Evolutionary conservation across 116 monocot genomes (phyloP), one percentile per base, ranked within the genome.

Genomic region (Phalaenopsis hybrid): DNA sequence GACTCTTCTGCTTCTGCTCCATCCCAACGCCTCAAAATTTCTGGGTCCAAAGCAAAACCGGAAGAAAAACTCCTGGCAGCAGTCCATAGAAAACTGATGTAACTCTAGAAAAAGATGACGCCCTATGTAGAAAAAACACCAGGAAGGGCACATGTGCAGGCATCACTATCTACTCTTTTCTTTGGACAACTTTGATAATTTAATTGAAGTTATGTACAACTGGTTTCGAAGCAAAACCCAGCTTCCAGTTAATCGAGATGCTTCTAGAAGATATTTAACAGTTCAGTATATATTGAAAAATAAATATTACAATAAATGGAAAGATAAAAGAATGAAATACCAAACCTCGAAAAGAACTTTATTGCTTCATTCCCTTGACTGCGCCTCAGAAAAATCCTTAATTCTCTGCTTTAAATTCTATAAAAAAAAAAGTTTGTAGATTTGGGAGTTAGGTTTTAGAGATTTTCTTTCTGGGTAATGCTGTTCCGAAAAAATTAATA

Each of bases 331-430:
- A 67, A 7, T 28, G 2, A n/a, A 67, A 6, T 10, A 25, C 25
- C 67, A 1, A 67, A 67, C 67, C 67, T 67, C 25, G 10, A 37
- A 31, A 73, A 41, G 5, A 73, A 34, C 41, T 16, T 4, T 37
- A 34, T 43, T 34, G 41, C 41, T 73, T 73, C 41, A 48, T 58
- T 86, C 89, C 58, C 68, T 81, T 15, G 75, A 45, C 69, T 88
- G 81, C 11, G 50, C 55, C 55, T 13, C 74, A 8, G 83, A 86
- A 75, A 93, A 93, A 25, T 86, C 87, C 51, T 82, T 82, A 43
- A 93, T 89, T 86, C 93, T 91, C 68, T 88, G 87, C 81, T 92
- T 92, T 67, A 92, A 75, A 23, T 44, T 82, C 92, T 92, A 88
- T 16, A 55, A 55, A 55, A 55, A 79, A 85, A 0, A 85, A 4